phyloP scores from a whole-genome alignment of 202 grass and related monocot species.

The Dendrocalamus latiflorus region DNA sequence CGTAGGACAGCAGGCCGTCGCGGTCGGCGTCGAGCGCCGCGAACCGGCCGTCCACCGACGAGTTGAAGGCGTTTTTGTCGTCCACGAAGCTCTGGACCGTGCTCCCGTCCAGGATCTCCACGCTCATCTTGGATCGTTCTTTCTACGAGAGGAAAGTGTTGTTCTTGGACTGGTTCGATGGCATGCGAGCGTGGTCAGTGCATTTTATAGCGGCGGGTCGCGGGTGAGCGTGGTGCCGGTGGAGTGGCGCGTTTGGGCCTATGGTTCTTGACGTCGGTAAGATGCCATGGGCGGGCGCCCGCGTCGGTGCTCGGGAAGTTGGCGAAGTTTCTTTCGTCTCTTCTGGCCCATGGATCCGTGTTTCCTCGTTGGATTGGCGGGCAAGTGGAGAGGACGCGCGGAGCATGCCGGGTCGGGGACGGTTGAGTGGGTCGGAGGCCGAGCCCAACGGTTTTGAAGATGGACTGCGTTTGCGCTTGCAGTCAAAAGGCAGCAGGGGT shows the following conservation, averaged over 20 bases:
- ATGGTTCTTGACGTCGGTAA: background rate
- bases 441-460: too few species aligned
- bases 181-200: background rate
- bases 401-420: too few species aligned
- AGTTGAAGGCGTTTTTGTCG: conserved; percentile 54
- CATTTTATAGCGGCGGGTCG: background rate
- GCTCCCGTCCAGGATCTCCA: conserved; percentile 61
- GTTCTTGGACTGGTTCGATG: background rate
- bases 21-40: conserved; percentile 45
- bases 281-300: too few species aligned
- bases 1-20: conserved; percentile 17
- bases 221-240: background rate
- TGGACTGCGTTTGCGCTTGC: too few species aligned
- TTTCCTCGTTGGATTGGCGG: too few species aligned
- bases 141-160: background rate
- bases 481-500: too few species aligned
- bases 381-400: too few species aligned
- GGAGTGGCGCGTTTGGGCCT: background rate
- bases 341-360: too few species aligned
- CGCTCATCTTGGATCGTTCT: conserved; percentile 46
- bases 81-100: conserved; percentile 63
- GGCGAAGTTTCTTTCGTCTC: too few species aligned
- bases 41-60: conserved; percentile 45
- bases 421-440: too few species aligned
- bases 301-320: too few species aligned